phyloP scores from a whole-genome alignment of 805 yeast genomes.

The Torulaspora delbrueckii region DNA sequence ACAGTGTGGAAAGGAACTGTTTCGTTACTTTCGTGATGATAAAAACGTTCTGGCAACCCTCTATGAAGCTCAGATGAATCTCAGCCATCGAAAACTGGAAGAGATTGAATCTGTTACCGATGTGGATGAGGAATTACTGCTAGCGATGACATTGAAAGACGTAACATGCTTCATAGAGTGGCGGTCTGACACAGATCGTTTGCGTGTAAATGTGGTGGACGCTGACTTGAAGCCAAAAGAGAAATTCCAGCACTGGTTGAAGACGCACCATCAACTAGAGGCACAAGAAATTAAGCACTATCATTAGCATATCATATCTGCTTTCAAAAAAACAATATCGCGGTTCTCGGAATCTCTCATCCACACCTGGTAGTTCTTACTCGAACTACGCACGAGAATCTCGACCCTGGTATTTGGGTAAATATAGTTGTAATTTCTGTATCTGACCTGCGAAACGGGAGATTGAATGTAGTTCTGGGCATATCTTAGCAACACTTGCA shows the following conservation, averaged over 20 bases:
- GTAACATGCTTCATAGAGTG: constrained; percentile 35
- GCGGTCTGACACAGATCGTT: constrained; percentile 4
- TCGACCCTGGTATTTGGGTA: constrained; percentile 36
- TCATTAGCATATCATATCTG: constrained; percentile 9
- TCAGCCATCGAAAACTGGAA: constrained; percentile 1
- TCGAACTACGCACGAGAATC: constrained; percentile 13
- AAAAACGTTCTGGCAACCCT: constrained; percentile 26
- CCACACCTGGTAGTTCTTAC: constrained; percentile 4
- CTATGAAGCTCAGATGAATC: constrained; percentile 21
- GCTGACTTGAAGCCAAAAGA: constrained; percentile 47
- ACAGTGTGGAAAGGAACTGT: constrained; percentile 14
- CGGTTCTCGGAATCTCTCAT: constrained; percentile 9
- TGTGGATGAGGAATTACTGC: constrained; percentile 20
- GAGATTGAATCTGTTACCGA: constrained; percentile 9
- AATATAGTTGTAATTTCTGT: constrained; percentile 43
- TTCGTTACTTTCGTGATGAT: constrained; percentile 18
- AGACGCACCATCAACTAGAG: constrained; percentile 35
- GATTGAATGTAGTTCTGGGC: constrained; percentile 26
- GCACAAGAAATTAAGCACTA: constrained; percentile 30
- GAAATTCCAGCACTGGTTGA: constrained; percentile 47
- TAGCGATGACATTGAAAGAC: constrained; percentile 39
- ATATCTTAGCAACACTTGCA: constrained; percentile 57
- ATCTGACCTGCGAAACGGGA: constrained; percentile 34
- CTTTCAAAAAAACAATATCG: constrained; percentile 5
- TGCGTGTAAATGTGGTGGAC: constrained; percentile 40